Base-by-base conservation (phyloP, 441 rosid species). In the Erodium chrysanthum region DNA sequence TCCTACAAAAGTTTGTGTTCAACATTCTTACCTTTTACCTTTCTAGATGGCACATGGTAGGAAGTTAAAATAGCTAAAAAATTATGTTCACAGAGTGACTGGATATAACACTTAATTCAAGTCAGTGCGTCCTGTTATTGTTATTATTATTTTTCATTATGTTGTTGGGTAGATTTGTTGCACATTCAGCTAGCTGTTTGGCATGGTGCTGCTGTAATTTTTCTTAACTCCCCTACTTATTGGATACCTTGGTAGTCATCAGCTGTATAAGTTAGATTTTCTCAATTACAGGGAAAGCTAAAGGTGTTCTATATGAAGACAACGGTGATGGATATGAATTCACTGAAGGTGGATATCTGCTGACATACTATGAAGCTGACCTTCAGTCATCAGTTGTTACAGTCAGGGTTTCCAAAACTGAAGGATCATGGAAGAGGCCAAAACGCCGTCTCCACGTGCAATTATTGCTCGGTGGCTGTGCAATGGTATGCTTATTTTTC, bases 371-470 rank as follows among this genome's bases (percentile, higher is more conserved):
- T 73, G 72, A 76, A 33, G 97, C 96, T 59, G 92, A 89, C 74
- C 80, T 71, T 54, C 73, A 86, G 58, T 80, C 84, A 66, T 85
- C 96, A 21, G 76, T 76, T 40, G 94, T 87, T 80, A 84, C 88
- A 4, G 72, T 91, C 27, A 85, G 81, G 72, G 79, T 94, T 73
- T 80, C 80, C 21, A 75, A 78, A 78, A 74, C 86, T 58, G 92
- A 94, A 80, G 98, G 98, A 70, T 80, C 78, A n/a, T 91, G 97
- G 96, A 70, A 84, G 73, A 91, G 98, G 78, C 96, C 98, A 70
- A 74, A 81, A 14, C 91, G 98, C n/a, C 87, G 84, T 73, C 54
- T 94, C 66, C 86, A 81, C 77, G 87, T 85, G 59, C 82, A 81
- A 25, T 70, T 94, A 68, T 85, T 94, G 71, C 85, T 94, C 61